Conservation (phyloP, 2,329 filamentous ascomycete species). For the Diplodia intermedia region DNA sequence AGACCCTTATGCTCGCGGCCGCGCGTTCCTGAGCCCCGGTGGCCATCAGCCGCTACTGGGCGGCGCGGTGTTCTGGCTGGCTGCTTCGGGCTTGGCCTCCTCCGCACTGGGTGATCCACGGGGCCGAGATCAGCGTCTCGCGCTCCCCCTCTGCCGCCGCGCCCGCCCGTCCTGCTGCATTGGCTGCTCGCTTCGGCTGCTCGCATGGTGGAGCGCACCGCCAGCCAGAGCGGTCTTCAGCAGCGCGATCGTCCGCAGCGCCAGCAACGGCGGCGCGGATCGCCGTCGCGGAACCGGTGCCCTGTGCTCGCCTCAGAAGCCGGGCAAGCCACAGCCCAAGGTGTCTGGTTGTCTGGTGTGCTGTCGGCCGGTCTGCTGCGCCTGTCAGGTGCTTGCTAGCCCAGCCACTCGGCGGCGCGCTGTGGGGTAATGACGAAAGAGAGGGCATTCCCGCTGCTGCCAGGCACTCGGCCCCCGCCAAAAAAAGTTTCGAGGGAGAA, state of each 20-base stretch:
- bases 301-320: background rate
- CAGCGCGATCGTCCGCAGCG: conserved; percentile 17
- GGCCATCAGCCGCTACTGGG: conserved; percentile 8
- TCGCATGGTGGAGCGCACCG: conserved; percentile 15
- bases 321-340: background rate
- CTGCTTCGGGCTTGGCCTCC: conserved; percentile 30
- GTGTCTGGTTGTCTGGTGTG: background rate
- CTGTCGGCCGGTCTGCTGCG: conserved; percentile 27
- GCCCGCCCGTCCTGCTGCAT: background rate
- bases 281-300: conserved; percentile 21
- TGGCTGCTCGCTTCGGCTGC: conserved; percentile 19
- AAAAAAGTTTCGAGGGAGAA: conserved; percentile 15
- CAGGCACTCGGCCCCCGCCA: conserved; percentile 26
- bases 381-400: conserved; percentile 20
- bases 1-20: conserved; percentile 28
- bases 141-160: conserved; percentile 13
- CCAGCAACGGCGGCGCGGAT: conserved; percentile 23
- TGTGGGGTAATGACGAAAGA: conserved; percentile 22
- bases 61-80: conserved; percentile 19
- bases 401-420: conserved; percentile 14
- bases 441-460: conserved; percentile 11
- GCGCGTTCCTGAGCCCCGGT: conserved; percentile 26
- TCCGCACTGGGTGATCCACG: conserved; percentile 30
- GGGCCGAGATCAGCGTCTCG: conserved; percentile 26
- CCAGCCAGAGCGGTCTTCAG: background rate